Base-by-base conservation (phyloP, 2,329 filamentous ascomycete species). In the Moelleriella libera region DNA sequence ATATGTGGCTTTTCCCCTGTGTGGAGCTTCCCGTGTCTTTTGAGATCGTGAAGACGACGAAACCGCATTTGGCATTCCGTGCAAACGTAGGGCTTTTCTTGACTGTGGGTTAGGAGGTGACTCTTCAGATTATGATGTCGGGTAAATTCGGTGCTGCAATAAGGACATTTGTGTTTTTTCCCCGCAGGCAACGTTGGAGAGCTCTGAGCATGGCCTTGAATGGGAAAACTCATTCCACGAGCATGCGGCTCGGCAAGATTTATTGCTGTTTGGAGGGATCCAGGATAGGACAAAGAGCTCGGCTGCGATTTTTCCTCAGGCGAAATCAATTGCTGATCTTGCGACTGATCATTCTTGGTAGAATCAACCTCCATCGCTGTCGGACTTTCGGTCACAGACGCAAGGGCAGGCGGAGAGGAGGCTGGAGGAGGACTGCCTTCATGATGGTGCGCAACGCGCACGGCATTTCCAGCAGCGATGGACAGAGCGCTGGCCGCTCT, bases 101-200 rank as follows among this genome's bases (percentile, higher is more conserved):
- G 90, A 58, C 89, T 96, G 65, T 97, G 92, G 0, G 92, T 97
- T 61, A 98, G 78, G 49, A 98, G 76, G 68, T 98, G 92, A 56
- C 88, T 96, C 68, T 97, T 98, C 30, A 97, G 76, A 59, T 98
- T 97, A 63, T 97, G 92, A 61, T 97, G 92, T 43, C 92, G 80
- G 30, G 92, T 98, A 57, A 98, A 98, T 59, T 95, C 92, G 5
- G 92, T 96, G 40, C 88, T 80, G 71, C 92, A 98, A 63, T 94
- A 95, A 1, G 88, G 90, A 60, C 92, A 98, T 64, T 92, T 94
- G 69, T 98, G 90, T 59, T 92, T 90, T 68, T 95, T 96, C 46
- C 78, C 75, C 12, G 57, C 57, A 2, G 68, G 66, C 30, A 82
- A 82, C 0, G 85, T 82, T 5, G 88, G 70, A 55, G 57, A 72